Evolutionary conservation across 768 basidiomycete species (phyloP), one percentile per base, ranked within the genome.

Genomic region (Tylopilus intermedius): DNA sequence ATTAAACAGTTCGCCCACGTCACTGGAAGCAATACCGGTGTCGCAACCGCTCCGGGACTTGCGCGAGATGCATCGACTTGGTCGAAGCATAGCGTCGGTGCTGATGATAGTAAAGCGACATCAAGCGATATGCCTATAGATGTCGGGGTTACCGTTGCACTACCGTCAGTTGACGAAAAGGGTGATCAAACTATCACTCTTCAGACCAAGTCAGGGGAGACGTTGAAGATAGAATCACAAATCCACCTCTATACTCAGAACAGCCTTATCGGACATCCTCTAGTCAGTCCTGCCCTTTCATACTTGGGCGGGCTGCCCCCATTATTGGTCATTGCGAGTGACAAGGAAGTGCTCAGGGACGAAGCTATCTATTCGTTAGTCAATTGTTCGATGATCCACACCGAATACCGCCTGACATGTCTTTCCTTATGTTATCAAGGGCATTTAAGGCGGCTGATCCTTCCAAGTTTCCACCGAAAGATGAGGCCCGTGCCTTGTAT

Each of bases 361-460:
- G 95, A 97, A 68, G 83, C 91, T 32, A 81, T 97, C 29, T 97
- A 91, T 64, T 72, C 79, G 91, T 90, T 45, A 56, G 84, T 76
- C 32, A 24, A 37, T 53, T 22, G 24, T 47, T 5, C 42, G 41
- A 1, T 44, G 38, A 27, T 29, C n/a, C 22, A 6, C 8, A 30
- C 1, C 5, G 22, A 30, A n/a, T 13, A 47, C 29, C 42, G 13
- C 30, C 29, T 8, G n/a, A 29, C 44, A 3, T 27, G 21, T 51
- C 42, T 43, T 33, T 0, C 14, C 39, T 39, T 39, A 26, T 5
- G 41, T 32, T 30, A n/a, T 55, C 30, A 58, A 90, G 88, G 8
- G 94, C 95, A 0, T 95, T 98, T 64, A 92, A 88, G 65, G 96
- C 95, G 29, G 90, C 91, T 3, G 71, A 90, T 65, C 96, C 96